phyloP scores from a whole-genome alignment of 2,329 filamentous ascomycete genomes.

The Fusarium citri region DNA sequence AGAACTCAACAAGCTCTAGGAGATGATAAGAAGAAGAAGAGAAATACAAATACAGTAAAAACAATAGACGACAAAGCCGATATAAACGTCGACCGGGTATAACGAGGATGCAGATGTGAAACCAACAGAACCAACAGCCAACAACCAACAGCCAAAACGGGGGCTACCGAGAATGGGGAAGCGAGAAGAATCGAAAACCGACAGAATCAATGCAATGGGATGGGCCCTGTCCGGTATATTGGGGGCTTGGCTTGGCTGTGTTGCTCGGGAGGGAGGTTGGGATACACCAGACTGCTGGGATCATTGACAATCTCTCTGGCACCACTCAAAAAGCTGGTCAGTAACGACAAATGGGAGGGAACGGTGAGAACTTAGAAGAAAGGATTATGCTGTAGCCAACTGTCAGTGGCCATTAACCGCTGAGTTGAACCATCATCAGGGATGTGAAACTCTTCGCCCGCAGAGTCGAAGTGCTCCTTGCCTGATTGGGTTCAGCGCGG shows the following conservation, averaged over 20 bases:
- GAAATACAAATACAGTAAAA: background rate
- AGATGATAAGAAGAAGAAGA: background rate
- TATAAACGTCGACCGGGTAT: background rate
- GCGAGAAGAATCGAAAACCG: conserved; percentile 11
- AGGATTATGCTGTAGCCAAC: conserved; percentile 2
- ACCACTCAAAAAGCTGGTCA: background rate
- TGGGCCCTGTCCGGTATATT: conserved; percentile 11
- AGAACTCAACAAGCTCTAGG: background rate
- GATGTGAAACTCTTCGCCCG: conserved; percentile 17
- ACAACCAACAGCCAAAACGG: conserved; percentile 5
- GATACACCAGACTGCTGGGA: conserved; percentile 5
- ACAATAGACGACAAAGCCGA: background rate
- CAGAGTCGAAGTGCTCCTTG: background rate
- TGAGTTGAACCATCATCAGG: background rate
- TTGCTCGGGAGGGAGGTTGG: conserved; percentile 1
- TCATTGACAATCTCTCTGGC: no score
- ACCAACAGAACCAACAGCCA: conserved; percentile 7
- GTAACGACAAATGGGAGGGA: background rate
- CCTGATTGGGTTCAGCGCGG: conserved; percentile 11
- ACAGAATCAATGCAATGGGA: conserved; percentile 6
- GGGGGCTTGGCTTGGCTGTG: background rate
- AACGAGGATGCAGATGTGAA: conserved; percentile 4
- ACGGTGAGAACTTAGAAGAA: background rate
- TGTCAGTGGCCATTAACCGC: conserved; percentile 10
- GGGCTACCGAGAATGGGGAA: conserved; percentile 9